These are phyloP conservation scores for Planoprotostelium fungivorum DNA, from an alignment of 78 protist species.

Conservation along the genomic window DNA sequence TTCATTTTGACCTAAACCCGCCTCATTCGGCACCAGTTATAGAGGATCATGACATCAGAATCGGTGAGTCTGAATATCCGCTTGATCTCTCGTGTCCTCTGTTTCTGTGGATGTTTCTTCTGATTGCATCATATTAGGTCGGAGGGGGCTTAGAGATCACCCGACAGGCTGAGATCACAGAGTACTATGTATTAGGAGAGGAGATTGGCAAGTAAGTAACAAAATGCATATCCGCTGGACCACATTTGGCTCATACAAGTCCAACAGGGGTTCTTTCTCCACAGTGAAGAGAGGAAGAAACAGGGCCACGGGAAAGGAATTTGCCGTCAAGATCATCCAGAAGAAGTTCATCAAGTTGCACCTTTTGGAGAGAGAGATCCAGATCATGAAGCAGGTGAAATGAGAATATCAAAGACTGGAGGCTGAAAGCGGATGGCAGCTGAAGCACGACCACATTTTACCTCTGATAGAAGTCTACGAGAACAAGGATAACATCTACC, in stretches of 20 bases:
- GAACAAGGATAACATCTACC: constrained; percentile 33
- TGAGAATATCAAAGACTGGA: constrained; percentile 10
- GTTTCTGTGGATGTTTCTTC: no score
- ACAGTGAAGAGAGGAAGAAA: constrained; percentile 42
- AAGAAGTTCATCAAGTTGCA: constrained; percentile 41
- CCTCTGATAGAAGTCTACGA: constrained; percentile 52
- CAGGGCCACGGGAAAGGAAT: constrained; percentile 20
- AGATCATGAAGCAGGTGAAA: constrained; percentile 60
- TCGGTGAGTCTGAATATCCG: no score
- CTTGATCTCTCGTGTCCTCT: no score
- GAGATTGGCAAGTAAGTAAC: neutral
- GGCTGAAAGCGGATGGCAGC: constrained; percentile 35
- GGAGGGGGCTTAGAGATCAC: neutral
- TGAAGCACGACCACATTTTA: constrained; percentile 46
- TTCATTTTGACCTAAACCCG: no score
- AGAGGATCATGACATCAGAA: no score
- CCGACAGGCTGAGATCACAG: neutral
- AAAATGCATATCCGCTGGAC: neutral
- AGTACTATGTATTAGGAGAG: neutral
- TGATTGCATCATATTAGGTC: no score
- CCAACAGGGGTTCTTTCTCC: constrained; percentile 53
- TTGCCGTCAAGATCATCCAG: constrained; percentile 69
- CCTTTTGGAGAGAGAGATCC: constrained; percentile 67
- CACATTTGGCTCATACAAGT: neutral
- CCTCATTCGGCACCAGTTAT: no score